These are phyloP conservation scores for Coleophoma crateriformis DNA, from an alignment of 2,329 filamentous ascomycete genomes.

Conservation along the genomic window DNA sequence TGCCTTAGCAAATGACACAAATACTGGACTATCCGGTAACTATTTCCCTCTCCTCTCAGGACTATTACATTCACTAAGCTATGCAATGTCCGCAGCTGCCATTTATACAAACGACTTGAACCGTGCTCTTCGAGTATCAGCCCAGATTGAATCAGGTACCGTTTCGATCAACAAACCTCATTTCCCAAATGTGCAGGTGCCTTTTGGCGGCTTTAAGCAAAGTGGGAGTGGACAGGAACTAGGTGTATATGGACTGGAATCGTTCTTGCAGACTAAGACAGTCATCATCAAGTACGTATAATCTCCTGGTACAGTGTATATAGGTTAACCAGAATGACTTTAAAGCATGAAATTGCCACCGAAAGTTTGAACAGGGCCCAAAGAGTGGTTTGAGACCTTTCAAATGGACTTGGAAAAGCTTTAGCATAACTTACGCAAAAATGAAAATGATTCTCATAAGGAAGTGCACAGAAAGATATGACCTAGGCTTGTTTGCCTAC, in stretches of 20 bases:
- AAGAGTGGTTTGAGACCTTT: no score
- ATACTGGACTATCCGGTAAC: slow-evolving; percentile 52
- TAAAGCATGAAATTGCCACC: no score
- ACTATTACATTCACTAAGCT: neutral
- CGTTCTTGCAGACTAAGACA: slow-evolving; percentile 62
- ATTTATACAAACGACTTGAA: slow-evolving; percentile 61
- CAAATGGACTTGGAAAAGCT: no score
- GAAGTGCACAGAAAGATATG: no score
- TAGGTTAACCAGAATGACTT: no score
- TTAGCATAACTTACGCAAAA: no score
- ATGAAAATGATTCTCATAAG: no score
- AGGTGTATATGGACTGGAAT: slow-evolving; percentile 56
- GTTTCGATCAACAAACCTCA: slow-evolving; percentile 45
- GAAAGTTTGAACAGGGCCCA: no score
- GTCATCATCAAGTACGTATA: slow-evolving; percentile 38
- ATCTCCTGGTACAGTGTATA: no score
- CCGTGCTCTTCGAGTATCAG: slow-evolving; percentile 58
- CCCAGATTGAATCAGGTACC: slow-evolving; percentile 50
- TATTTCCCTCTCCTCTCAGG: neutral
- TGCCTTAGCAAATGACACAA: slow-evolving; percentile 45
- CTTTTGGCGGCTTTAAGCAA: slow-evolving; percentile 70
- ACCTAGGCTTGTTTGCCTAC: no score
- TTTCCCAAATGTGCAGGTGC: slow-evolving; percentile 55
- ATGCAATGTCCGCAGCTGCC: slow-evolving; percentile 35
- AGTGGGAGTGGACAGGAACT: slow-evolving; percentile 69